Percentiles rank a stretch among this genome's conserved stretches.
Conservation (phyloP, 2,329 filamentous ascomycete genomes). For the Gnomoniopsis sp. region DNA sequence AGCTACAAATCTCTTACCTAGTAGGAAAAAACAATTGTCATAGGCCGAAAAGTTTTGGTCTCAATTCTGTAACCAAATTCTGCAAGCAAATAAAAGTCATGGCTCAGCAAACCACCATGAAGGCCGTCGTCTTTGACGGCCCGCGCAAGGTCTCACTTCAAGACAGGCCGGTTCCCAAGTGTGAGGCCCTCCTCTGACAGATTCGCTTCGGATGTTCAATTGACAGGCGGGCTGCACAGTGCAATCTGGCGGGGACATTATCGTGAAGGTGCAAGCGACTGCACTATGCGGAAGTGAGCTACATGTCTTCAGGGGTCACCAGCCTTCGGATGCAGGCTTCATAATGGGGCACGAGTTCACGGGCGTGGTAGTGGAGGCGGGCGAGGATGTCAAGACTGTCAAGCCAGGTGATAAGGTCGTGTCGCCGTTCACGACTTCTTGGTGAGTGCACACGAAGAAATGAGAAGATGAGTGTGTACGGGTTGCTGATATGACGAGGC, state of each 20-base stretch:
- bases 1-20: background rate
- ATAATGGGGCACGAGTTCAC: conserved; percentile 86
- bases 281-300: conserved; percentile 88
- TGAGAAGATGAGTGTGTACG: background rate
- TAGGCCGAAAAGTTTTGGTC: background rate
- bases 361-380: conserved; percentile 67
- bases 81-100: conserved; percentile 20
- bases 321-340: conserved; percentile 62
- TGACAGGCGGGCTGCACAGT: conserved; percentile 52
- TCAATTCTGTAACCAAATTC: background rate
- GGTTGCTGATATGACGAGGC: background rate
- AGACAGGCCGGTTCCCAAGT: conserved; percentile 72
- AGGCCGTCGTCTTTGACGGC: conserved; percentile 83
- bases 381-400: conserved; percentile 64
- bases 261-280: conserved; percentile 79
- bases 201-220: conserved; percentile 16
- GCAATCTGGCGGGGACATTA: conserved; percentile 67
- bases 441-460: conserved; percentile 43
- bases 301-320: conserved; percentile 80
- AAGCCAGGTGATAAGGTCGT: conserved; percentile 76
- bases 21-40: too few species aligned
- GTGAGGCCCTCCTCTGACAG: conserved; percentile 28
- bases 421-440: conserved; percentile 78
- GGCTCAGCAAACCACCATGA: conserved; percentile 64
- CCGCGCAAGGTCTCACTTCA: conserved; percentile 72